These are phyloP conservation scores for Ampelomyces quisqualis DNA, from an alignment of 2,329 filamentous ascomycete species.

Conservation along the genomic window DNA sequence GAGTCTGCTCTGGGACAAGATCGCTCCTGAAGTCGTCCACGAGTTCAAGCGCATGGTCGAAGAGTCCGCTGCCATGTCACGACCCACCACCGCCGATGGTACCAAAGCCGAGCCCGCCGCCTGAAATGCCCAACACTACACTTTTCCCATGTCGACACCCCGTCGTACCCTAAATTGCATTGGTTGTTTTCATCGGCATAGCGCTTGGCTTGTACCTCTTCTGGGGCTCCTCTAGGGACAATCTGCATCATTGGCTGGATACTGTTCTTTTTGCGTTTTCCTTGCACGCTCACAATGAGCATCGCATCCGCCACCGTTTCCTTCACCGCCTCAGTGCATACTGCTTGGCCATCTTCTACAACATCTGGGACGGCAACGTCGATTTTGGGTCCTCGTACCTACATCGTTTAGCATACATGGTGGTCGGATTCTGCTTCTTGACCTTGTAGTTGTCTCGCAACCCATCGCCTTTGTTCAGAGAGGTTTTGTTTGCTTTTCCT, in stretches of 20 bases:
- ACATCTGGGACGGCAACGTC: constrained; percentile 38
- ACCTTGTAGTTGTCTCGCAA: constrained; percentile 18
- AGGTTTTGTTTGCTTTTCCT: constrained; percentile 16
- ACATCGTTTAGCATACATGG: constrained; percentile 34
- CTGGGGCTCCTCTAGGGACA: constrained; percentile 32
- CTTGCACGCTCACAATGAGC: constrained; percentile 20
- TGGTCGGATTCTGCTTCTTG: constrained; percentile 28
- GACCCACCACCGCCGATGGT: constrained; percentile 38
- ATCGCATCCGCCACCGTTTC: constrained; percentile 24
- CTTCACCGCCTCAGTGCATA: constrained; percentile 22
- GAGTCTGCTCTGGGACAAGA: constrained; percentile 90
- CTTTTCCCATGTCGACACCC: constrained; percentile 23
- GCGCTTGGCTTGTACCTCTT: constrained; percentile 34
- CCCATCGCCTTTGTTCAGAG: constrained; percentile 13
- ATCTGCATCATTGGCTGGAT: constrained; percentile 39
- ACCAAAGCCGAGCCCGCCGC: constrained; percentile 35
- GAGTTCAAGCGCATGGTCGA: constrained; percentile 91
- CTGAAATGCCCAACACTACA: constrained; percentile 20
- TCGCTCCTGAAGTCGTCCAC: constrained; percentile 85
- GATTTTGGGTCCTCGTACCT: constrained; percentile 19
- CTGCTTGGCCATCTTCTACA: constrained; percentile 28
- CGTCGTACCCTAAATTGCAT: constrained; percentile 29
- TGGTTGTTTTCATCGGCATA: constrained; percentile 33
- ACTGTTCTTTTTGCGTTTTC: constrained; percentile 20
- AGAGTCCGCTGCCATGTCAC: constrained; percentile 58